Base-by-base conservation (phyloP, 495 filamentous ascomycete genomes). In the Hypoxylon subgilvum region DNA sequence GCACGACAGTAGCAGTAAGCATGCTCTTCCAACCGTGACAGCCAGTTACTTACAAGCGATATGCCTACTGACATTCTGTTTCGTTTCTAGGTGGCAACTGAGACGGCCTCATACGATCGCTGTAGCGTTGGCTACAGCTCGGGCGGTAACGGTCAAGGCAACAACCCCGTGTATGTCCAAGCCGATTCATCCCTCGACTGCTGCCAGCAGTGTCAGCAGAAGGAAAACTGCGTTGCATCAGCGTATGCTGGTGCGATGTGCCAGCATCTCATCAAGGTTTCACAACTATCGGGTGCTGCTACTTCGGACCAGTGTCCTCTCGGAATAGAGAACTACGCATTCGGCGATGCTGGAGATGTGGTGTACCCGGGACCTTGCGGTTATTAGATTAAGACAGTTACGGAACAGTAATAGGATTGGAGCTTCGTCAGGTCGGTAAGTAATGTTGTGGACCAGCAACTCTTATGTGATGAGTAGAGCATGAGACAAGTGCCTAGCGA, bases 101-200 rank as follows among this genome's bases (percentile, higher is more conserved):
- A 32, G 13, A 42, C 35, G 12, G 52, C 21, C 3, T 14, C 52
- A 13, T 48, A 57, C 27, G 52, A 57, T n/a, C 42, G 52, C 35
- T 57, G 52, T 43, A 57, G 52, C 27, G 44, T 57, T 13, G 52
- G 52, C 25, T 57, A 57, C 44, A 41, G n/a, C 5, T 23, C 52
- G 18, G 43, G 52, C 3, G 52, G 52, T 13, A 57, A 42, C 12
- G 52, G 51, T 5, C 18, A 55, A 28, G 41, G 22, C 3, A 55
- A 55, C 41, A 30, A 9, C 1, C 13, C 43, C 32, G 43, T 42
- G 17, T 48, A 48, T 12, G 27, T 57, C 25, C 34, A 47, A 18
- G 52, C 52, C 10, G 34, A 8, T 18, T 57, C 52, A 7, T 48
- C 42, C 16, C 43, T 34, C 7, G 43, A 57, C 52, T 57, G 52